These are phyloP conservation scores for Berkeleyomyces basicola DNA, from an alignment of 2,329 filamentous ascomycete species.

Conservation along the genomic window DNA sequence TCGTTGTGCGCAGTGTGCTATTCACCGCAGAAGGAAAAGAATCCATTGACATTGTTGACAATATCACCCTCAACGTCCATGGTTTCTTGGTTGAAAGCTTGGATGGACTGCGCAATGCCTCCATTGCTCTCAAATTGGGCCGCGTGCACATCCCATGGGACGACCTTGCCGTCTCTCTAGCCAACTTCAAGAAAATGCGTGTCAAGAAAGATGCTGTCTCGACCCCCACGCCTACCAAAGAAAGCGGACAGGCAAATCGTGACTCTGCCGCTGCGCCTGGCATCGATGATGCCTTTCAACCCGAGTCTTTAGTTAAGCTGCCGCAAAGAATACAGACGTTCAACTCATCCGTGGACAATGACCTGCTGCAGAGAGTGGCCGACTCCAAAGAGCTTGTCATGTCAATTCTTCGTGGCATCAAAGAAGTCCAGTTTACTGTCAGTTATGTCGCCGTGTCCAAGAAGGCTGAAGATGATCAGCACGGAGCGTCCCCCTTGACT, in stretches of 20 bases:
- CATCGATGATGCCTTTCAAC: slow-evolving; percentile 23
- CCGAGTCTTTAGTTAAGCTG: slow-evolving; percentile 8
- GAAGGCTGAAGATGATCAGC: slow-evolving; percentile 51
- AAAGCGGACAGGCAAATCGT: not conserved
- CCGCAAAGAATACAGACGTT: slow-evolving; percentile 7
- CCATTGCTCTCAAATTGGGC: slow-evolving; percentile 79
- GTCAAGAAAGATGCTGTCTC: not conserved
- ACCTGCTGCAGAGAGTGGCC: slow-evolving; percentile 66
- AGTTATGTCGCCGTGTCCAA: slow-evolving; percentile 81
- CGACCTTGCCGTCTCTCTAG: slow-evolving; percentile 59
- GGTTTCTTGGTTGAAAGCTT: slow-evolving; percentile 73
- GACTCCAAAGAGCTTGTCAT: slow-evolving; percentile 86
- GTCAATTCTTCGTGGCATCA: slow-evolving; percentile 79
- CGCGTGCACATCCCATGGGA: slow-evolving; percentile 83
- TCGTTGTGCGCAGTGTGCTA: slow-evolving; percentile 68
- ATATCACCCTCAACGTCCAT: slow-evolving; percentile 76
- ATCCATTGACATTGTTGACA: slow-evolving; percentile 75
- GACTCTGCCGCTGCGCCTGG: not conserved
- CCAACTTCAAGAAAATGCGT: slow-evolving; percentile 45
- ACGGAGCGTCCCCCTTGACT: slow-evolving; percentile 62
- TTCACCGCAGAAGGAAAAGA: slow-evolving; percentile 77
- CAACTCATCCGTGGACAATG: slow-evolving; percentile 17
- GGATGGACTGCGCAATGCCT: slow-evolving; percentile 77
- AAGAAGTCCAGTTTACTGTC: slow-evolving; percentile 90
- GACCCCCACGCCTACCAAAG: not conserved